Conservation (phyloP, 2,329 filamentous ascomycete species). For the Sarocladium oryzae region DNA sequence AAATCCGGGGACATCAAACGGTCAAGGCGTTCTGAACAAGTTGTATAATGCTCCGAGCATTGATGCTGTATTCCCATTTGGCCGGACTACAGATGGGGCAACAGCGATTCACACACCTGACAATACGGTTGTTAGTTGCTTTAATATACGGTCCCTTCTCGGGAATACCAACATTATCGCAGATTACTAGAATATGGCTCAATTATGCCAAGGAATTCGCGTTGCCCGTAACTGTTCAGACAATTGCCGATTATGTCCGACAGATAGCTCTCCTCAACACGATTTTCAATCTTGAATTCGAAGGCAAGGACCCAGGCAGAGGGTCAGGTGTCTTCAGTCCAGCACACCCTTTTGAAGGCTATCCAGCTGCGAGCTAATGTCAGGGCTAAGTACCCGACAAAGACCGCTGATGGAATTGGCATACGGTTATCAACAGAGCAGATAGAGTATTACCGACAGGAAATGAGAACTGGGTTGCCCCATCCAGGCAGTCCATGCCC, state of each 20-base stretch:
- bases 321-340: background rate
- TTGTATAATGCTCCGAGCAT: background rate
- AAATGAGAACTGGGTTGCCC: background rate
- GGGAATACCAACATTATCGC: background rate
- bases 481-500: background rate
- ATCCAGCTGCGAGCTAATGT: background rate
- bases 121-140: background rate
- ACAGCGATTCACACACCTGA: background rate
- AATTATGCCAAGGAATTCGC: background rate
- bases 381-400: background rate
- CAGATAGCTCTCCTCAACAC: background rate
- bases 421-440: background rate
- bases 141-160: background rate
- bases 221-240: background rate
- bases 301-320: background rate
- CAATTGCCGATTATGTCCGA: background rate
- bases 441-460: background rate
- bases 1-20: too few relatives aligned
- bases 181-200: background rate
- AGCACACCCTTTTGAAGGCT: background rate
- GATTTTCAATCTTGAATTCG: too few relatives aligned
- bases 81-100: background rate
- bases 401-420: background rate
- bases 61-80: background rate
- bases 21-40: too few relatives aligned